These are phyloP conservation scores for Mercurialis annua DNA, from an alignment of 345 rosid species.

Conservation along the genomic window DNA sequence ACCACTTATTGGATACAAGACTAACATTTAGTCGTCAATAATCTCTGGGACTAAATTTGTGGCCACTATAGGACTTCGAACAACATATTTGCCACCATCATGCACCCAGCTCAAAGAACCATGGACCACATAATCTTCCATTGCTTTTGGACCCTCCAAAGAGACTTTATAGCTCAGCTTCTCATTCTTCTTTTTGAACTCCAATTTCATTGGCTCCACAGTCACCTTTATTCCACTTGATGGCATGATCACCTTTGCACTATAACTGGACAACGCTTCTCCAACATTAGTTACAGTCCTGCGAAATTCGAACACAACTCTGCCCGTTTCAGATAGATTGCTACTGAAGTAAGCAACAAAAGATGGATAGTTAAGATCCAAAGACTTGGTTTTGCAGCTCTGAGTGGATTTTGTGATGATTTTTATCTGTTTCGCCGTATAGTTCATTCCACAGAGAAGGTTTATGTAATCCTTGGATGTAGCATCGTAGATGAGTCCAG, in stretches of 20 bases:
- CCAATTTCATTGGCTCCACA: constrained; percentile 53
- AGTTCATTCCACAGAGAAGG: constrained; percentile 47
- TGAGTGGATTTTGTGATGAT: constrained; percentile 41
- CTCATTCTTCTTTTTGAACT: constrained; percentile 43
- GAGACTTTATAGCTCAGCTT: constrained; percentile 46
- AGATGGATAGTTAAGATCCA: constrained; percentile 56
- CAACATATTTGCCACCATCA: constrained; percentile 42
- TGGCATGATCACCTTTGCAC: constrained; percentile 38
- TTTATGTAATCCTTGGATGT: constrained; percentile 43
- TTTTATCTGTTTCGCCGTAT: constrained; percentile 32
- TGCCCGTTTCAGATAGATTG: constrained; percentile 14
- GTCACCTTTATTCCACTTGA: constrained; percentile 44
- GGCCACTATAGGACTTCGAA: constrained; percentile 54
- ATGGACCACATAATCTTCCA: constrained; percentile 37
- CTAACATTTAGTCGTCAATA: neutral
- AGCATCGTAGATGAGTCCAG: constrained; percentile 56
- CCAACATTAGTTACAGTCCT: constrained; percentile 57
- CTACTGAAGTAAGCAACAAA: constrained; percentile 39
- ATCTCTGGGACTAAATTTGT: constrained; percentile 29
- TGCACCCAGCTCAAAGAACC: constrained; percentile 58
- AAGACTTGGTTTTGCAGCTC: constrained; percentile 32
- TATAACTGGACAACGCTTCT: constrained; percentile 34
- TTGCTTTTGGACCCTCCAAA: constrained; percentile 41
- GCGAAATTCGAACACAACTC: constrained; percentile 24
- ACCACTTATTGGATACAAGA: neutral